Evolutionary conservation across 192 early-diverging fungal species (phyloP).

Genomic region (Coemansia sp.): DNA sequence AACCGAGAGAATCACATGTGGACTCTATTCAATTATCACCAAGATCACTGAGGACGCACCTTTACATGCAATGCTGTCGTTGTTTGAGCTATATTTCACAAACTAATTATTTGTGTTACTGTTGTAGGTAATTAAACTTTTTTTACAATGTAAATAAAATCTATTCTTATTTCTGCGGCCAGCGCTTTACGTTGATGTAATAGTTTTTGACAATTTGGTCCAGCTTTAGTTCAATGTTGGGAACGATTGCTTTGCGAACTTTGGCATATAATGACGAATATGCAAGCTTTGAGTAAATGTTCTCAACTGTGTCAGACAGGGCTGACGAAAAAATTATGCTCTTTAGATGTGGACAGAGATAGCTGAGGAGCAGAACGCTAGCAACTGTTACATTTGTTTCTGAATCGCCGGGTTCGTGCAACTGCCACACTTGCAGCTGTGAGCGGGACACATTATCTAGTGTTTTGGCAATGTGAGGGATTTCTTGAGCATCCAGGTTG

Average conservation of each 20-base stretch:
- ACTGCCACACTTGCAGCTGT: constrained; percentile 7
- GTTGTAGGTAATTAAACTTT: neutral
- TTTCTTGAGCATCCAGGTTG: neutral
- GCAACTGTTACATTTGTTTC: neutral
- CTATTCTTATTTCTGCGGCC: neutral
- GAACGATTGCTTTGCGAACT: neutral
- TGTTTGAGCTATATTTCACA: neutral
- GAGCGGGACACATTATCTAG: neutral
- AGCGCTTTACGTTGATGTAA: neutral
- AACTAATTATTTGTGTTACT: neutral
- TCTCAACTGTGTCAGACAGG: neutral
- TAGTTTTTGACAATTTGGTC: constrained; percentile 3
- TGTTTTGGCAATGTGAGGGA: neutral
- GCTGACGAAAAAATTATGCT: neutral
- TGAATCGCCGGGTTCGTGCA: neutral
- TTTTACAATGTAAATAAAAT: neutral
- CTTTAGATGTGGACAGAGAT: neutral
- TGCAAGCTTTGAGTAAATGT: constrained; percentile 6
- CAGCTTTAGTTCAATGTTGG: neutral
- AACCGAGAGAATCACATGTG: constrained; percentile 4
- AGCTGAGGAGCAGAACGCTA: neutral
- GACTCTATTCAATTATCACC: constrained; percentile 5
- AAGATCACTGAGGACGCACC: constrained; percentile 7
- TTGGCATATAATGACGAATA: neutral
- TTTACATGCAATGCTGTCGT: neutral